Evolutionary conservation across 1,284 basidiomycete species (phyloP), one percentile per base, ranked within the genome.

Genomic region (Ganoderma sp.): DNA sequence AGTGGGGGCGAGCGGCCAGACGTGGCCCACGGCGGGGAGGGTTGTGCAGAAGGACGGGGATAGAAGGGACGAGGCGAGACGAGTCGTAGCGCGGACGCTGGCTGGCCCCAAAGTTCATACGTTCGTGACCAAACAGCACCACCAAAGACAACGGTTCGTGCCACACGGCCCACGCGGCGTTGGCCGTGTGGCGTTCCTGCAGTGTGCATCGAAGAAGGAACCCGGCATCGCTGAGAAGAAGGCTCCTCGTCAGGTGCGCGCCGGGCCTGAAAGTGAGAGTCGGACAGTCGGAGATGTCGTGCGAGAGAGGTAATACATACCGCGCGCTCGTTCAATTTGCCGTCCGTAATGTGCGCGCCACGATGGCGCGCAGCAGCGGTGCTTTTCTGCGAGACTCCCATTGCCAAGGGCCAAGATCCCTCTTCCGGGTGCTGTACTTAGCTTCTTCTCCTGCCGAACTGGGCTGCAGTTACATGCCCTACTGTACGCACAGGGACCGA

Each of bases 381-480:
- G 15, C 32, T 34, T 34, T 56, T 34, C 52, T 56, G 48, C 22
- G 25, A 22, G 48, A 14, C 48, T 52, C 48, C 48, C 48, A 14
- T 22, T 52, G 22, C 48, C 48, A 25, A 25, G 48, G 48, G 48
- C 48, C 22, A 50, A 8, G 48, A n/a, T 15, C 48, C 48, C 25
- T 25, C 48, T 52, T 4, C 48, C 48, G 48, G 48, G 48, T 52
- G 48, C 48, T 52, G 48, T 52, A 32, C 32, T 32, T 2, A 52
- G 48, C 48, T 25, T 52, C 48, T 52, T 52, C 48, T 52, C 48
- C n/a, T 52, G 48, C 48, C 48, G 48, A 14, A 52, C 48, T 25
- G 22, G 25, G 22, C 22, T 52, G 12, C 22, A 52, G 48, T 3
- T 3, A 12, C 22, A 50, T 7, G 14, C 10, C 22, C 48, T 22